Percentiles rank a stretch among this genome's conserved stretches.
These are phyloP conservation scores for Ulota crispa DNA, from an alignment of 225 moss, liverwort and hornwort genomes.

Conservation along the genomic window DNA sequence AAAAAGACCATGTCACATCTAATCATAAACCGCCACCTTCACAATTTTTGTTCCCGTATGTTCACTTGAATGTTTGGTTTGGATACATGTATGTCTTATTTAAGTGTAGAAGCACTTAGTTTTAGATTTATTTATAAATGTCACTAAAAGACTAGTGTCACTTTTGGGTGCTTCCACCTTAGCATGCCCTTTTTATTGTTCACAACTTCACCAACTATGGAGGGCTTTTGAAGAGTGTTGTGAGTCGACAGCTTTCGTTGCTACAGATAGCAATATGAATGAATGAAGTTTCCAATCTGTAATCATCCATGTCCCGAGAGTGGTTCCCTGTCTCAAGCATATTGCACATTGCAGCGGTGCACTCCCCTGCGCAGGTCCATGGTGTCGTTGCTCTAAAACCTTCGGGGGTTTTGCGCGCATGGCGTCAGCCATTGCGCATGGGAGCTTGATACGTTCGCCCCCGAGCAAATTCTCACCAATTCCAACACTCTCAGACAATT, in stretches of 20 bases:
- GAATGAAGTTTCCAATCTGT: constrained; percentile 17
- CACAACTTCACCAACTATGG: too few relatives aligned
- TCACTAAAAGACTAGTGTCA: too few relatives aligned
- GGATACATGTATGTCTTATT: too few relatives aligned
- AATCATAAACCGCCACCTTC: too few relatives aligned
- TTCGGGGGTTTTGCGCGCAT: constrained; percentile 20
- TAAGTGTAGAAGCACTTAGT: too few relatives aligned
- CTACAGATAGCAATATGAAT: neutral
- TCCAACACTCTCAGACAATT: neutral
- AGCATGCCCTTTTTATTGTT: too few relatives aligned
- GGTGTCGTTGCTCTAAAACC: neutral
- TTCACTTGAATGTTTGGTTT: too few relatives aligned
- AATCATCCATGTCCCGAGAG: constrained; percentile 21
- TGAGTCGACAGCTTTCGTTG: neutral
- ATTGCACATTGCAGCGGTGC: neutral
- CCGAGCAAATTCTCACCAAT: neutral
- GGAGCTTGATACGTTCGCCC: constrained; percentile 23
- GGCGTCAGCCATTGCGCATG: constrained; percentile 33
- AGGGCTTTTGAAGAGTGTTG: too few relatives aligned
- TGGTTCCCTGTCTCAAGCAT: neutral
- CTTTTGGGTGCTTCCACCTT: too few relatives aligned
- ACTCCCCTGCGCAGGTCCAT: neutral
- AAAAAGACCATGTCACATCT: too few relatives aligned
- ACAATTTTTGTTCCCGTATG: too few relatives aligned
- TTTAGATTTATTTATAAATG: too few relatives aligned